A percentile compares a stretch with the other conserved stretches of the same genome.
These are phyloP conservation scores for Exobasidium cylindrosporum DNA, from an alignment of 1,284 basidiomycete genomes.

Conservation along the genomic window DNA sequence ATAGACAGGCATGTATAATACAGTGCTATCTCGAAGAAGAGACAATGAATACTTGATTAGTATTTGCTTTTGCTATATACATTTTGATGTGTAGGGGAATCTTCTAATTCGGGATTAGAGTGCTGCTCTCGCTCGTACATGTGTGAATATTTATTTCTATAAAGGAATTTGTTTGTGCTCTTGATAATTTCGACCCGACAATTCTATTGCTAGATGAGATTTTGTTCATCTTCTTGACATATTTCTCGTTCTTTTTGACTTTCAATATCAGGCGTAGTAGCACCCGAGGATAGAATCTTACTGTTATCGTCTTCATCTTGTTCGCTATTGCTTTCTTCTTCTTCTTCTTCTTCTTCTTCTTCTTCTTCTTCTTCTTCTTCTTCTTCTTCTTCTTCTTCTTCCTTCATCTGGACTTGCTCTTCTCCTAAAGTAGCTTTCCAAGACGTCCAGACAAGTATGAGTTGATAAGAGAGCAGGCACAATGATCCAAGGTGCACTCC, in stretches of 20 bases:
- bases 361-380: background rate
- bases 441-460: constrained; percentile 2
- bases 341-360: background rate
- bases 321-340: background rate
- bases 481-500: constrained; percentile 10
- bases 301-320: background rate
- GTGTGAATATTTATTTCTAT: background rate
- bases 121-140: too few relatives aligned
- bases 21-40: too few relatives aligned
- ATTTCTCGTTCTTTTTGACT: too few relatives aligned
- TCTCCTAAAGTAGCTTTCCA: constrained; percentile 6
- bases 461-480: constrained; percentile 1
- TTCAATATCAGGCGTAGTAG: too few relatives aligned
- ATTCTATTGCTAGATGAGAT: background rate
- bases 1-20: too few relatives aligned
- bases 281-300: too few relatives aligned
- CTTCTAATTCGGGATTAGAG: too few relatives aligned
- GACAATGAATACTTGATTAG: too few relatives aligned
- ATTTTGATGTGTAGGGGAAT: too few relatives aligned
- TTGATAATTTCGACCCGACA: too few relatives aligned
- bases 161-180: background rate
- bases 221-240: background rate
- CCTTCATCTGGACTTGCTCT: background rate
- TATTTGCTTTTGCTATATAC: too few relatives aligned
- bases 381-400: background rate